Evolutionary conservation across 345 rosid species (phyloP).

Genomic region (Ricinus communis): DNA sequence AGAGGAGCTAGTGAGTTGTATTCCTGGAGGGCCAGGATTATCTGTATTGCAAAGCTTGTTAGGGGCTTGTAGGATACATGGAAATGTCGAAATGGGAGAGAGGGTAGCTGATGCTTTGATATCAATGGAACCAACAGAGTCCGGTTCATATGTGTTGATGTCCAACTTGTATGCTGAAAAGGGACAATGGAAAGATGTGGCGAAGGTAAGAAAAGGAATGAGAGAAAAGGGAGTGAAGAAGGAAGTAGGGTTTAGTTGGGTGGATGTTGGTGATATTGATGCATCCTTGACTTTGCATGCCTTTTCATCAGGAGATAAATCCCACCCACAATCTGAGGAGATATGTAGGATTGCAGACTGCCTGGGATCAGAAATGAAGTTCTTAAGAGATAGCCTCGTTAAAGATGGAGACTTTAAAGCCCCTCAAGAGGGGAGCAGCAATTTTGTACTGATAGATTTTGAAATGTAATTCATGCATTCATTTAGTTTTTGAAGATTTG

Average conservation of each 20-base stretch:
- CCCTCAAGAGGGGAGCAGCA: neutral
- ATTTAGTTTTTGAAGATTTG: neutral
- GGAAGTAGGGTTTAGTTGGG: conserved; percentile 84
- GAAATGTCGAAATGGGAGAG: conserved; percentile 71
- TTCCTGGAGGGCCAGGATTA: conserved; percentile 66
- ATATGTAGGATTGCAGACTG: conserved; percentile 53
- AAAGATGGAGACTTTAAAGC: neutral
- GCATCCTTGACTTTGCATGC: conserved; percentile 50
- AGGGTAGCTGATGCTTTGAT: conserved; percentile 53
- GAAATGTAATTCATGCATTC: neutral
- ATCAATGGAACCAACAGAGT: conserved; percentile 60
- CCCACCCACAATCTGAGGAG: conserved; percentile 56
- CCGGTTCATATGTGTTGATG: conserved; percentile 79
- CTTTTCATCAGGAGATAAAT: conserved; percentile 78
- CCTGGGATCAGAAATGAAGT: conserved; percentile 60
- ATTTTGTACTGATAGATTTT: neutral
- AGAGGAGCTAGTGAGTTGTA: conserved; percentile 51
- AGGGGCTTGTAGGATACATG: conserved; percentile 71
- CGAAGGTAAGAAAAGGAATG: conserved; percentile 61
- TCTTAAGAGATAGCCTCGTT: conserved; percentile 16
- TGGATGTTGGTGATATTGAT: conserved; percentile 52
- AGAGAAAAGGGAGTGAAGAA: conserved; percentile 75
- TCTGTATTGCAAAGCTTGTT: conserved; percentile 81
- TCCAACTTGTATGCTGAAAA: conserved; percentile 83
- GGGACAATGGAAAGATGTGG: conserved; percentile 75